Percentiles rank a stretch among this genome's conserved stretches.
Conservation (phyloP, 495 filamentous ascomycete species). For the Penicillium lagena region DNA sequence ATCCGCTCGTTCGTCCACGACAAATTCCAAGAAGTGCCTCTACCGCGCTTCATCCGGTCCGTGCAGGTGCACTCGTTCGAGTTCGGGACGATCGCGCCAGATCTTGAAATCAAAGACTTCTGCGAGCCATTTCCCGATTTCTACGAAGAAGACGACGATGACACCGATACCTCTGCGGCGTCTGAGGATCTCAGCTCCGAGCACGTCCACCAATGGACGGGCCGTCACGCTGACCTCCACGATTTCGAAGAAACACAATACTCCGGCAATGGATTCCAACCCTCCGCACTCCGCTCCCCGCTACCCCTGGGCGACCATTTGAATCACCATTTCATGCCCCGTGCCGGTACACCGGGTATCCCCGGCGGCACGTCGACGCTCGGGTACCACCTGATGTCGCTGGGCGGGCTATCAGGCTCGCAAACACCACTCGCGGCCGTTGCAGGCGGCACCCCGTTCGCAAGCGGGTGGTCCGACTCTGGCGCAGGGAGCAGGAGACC, state of each 20-base stretch:
- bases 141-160: slow-evolving; percentile 77
- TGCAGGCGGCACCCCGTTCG: slow-evolving; percentile 58
- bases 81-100: slow-evolving; percentile 76
- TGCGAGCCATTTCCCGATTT: slow-evolving; percentile 94
- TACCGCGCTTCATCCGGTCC: slow-evolving; percentile 94
- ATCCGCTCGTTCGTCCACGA: slow-evolving; percentile 93
- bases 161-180: slow-evolving; percentile 31
- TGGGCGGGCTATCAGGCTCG: slow-evolving; percentile 68
- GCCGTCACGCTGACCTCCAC: slow-evolving; percentile 18
- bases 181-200: slow-evolving; percentile 29
- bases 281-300: slow-evolving; percentile 35
- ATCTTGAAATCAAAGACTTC: slow-evolving; percentile 90
- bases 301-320: slow-evolving; percentile 44
- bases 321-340: slow-evolving; percentile 56
- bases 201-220: slow-evolving; percentile 17
- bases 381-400: slow-evolving; percentile 78
- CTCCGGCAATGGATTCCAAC: slow-evolving; percentile 21
- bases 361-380: slow-evolving; percentile 83
- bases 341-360: slow-evolving; percentile 68
- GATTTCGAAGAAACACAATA: slow-evolving; percentile 23
- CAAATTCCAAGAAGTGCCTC: slow-evolving; percentile 83
- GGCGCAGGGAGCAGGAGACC: slow-evolving; percentile 13
- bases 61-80: slow-evolving; percentile 92
- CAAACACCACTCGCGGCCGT: slow-evolving; percentile 84
- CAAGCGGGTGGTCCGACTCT: slow-evolving; percentile 44